phyloP scores from a whole-genome alignment of 2,329 filamentous ascomycete species.

The Fusarium avenaceum region DNA sequence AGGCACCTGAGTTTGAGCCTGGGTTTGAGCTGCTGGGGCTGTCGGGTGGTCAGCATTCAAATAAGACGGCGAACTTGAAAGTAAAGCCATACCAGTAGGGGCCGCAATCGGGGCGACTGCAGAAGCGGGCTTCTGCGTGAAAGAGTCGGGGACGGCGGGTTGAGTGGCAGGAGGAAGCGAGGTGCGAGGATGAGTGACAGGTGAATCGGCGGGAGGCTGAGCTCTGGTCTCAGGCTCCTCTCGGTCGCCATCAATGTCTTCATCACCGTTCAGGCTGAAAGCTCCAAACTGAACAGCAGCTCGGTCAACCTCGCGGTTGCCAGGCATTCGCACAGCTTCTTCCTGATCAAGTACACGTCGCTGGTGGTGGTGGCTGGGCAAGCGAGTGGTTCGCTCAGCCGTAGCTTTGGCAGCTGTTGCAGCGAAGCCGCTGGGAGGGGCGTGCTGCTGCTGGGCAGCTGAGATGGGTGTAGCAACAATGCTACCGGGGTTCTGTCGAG shows the following conservation, averaged over 20 bases:
- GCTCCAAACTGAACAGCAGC: constrained; percentile 96
- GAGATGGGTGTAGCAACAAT: constrained; percentile 76
- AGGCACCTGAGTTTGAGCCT: constrained; percentile 57
- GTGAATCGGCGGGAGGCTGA: constrained; percentile 93
- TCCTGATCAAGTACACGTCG: constrained; percentile 93
- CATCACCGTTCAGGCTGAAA: constrained; percentile 88
- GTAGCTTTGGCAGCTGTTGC: constrained; percentile 87
- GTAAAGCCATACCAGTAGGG: constrained; percentile 51
- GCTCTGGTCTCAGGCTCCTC: constrained; percentile 96
- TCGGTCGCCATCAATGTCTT: constrained; percentile 92
- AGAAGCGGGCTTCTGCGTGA: constrained; percentile 68
- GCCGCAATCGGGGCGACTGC: constrained; percentile 57
- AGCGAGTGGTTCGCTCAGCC: constrained; percentile 72
- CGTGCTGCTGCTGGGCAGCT: constrained; percentile 72
- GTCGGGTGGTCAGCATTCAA: constrained; percentile 24
- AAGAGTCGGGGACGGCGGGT: constrained; percentile 67
- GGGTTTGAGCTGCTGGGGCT: constrained; percentile 50
- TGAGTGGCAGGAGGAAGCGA: constrained; percentile 82
- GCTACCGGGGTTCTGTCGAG: constrained; percentile 70
- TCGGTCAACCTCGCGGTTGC: constrained; percentile 93
- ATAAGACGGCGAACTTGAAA: not conserved
- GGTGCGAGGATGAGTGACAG: constrained; percentile 85
- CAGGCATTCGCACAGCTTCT: constrained; percentile 98
- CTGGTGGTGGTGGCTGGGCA: constrained; percentile 77
- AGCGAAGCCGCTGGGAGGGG: constrained; percentile 76